A percentile compares a stretch with the other conserved stretches of the same genome.
Conservation (phyloP, 139 green algal genomes). For the Chlorella sp. region DNA sequence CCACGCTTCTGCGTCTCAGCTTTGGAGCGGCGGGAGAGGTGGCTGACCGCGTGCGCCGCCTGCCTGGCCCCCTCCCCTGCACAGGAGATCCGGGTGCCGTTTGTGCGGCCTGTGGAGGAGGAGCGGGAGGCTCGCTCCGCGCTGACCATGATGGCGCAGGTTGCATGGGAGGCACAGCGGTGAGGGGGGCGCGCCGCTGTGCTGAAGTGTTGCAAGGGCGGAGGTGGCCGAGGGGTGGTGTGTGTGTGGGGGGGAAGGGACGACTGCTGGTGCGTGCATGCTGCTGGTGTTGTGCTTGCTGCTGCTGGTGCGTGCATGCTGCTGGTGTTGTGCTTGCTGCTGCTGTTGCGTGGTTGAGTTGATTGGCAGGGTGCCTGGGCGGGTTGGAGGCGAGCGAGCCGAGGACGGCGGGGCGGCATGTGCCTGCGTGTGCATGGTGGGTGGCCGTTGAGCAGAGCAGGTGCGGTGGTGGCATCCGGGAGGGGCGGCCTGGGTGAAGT, state of each 20-base stretch:
- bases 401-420: not conserved
- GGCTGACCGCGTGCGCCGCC: too few species aligned
- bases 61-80: not conserved
- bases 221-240: not conserved
- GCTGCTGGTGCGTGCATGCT: not conserved
- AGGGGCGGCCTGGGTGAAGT: too few species aligned
- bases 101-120: slow-evolving; percentile 78
- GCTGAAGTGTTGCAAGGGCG: not conserved
- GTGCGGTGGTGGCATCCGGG: too few species aligned
- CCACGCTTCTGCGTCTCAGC: too few species aligned
- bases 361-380: too few species aligned
- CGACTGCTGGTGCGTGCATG: not conserved
- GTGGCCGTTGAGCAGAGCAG: too few species aligned
- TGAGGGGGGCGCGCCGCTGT: not conserved
- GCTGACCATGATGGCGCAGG: slow-evolving; percentile 92
- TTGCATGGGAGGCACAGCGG: slow-evolving; percentile 69
- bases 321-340: not conserved
- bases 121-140: slow-evolving; percentile 83
- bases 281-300: not conserved
- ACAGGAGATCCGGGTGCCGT: slow-evolving; percentile 72
- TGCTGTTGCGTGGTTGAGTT: too few species aligned
- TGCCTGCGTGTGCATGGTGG: not conserved
- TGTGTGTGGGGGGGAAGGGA: not conserved
- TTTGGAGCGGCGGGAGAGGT: too few species aligned
- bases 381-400: not conserved